A percentile compares a stretch with the other conserved stretches of the same genome.
Conservation (phyloP, 352 stramenopile genomes). For the Hyaloperonospora arabidopsidis region DNA sequence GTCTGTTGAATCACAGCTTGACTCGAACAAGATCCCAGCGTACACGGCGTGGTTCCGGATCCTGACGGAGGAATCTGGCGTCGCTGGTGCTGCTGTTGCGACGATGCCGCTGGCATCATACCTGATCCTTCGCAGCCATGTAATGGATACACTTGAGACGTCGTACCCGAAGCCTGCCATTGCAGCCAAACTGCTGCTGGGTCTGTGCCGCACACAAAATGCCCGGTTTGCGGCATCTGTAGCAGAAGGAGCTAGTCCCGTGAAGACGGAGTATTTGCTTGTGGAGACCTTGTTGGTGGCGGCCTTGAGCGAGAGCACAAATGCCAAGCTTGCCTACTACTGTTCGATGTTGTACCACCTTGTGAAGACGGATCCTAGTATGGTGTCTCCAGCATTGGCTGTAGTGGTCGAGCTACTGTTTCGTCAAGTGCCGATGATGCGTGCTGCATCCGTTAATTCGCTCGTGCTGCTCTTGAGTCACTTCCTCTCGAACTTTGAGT, state of each 20-base stretch:
- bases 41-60: slow-evolving; percentile 67
- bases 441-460: slow-evolving; percentile 38
- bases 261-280: slow-evolving; percentile 76
- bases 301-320: slow-evolving; percentile 39
- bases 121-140: slow-evolving; percentile 43
- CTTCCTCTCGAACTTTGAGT: slow-evolving; percentile 85
- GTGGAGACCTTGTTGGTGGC: slow-evolving; percentile 66
- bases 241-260: slow-evolving; percentile 13
- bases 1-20: slow-evolving; percentile 28
- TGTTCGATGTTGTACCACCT: slow-evolving; percentile 70
- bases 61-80: slow-evolving; percentile 63
- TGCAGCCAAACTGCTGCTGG: slow-evolving; percentile 62
- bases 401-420: slow-evolving; percentile 82
- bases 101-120: slow-evolving; percentile 69
- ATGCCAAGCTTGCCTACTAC: slow-evolving; percentile 50
- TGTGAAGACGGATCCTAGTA: slow-evolving; percentile 60
- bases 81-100: slow-evolving; percentile 50
- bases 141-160: slow-evolving; percentile 49
- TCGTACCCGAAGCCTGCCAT: slow-evolving; percentile 65
- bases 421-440: slow-evolving; percentile 71
- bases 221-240: slow-evolving; percentile 41
- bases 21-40: slow-evolving; percentile 50
- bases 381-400: slow-evolving; percentile 65
- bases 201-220: slow-evolving; percentile 50
- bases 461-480: slow-evolving; percentile 81